Evolutionary conservation across 192 early-diverging fungal species (phyloP).

Genomic region (Oehlia diaphana): DNA sequence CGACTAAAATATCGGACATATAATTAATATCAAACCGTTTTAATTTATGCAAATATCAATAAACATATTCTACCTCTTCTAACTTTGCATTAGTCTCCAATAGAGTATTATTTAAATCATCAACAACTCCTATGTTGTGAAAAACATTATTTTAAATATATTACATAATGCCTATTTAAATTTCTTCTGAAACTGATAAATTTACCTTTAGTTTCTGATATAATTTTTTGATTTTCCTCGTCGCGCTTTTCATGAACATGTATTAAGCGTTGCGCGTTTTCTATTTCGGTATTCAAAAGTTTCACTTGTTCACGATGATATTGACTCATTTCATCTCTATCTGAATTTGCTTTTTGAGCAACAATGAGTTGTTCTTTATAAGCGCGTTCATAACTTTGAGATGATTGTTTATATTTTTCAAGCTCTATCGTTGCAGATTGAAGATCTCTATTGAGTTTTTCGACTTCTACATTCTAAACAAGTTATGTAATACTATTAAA

Average conservation of each 20-base stretch:
- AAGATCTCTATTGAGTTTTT: neutral
- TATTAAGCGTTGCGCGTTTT: neutral
- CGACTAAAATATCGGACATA: neutral
- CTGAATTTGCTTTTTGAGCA: neutral
- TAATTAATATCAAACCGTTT: neutral
- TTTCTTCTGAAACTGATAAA: neutral
- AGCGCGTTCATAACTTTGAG: neutral
- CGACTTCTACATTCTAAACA: neutral
- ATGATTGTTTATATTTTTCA: neutral
- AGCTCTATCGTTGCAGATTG: neutral
- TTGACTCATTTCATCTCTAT: neutral
- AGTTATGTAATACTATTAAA: too few relatives aligned
- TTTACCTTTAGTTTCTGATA: neutral
- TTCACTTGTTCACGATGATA: neutral
- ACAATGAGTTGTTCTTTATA: conserved; percentile 6
- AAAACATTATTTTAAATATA: neutral
- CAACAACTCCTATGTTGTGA: neutral
- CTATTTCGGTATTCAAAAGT: neutral
- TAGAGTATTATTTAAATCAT: neutral
- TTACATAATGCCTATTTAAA: neutral
- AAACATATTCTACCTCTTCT: neutral
- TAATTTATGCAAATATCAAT: neutral
- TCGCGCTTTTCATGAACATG: neutral
- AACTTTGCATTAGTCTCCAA: neutral
- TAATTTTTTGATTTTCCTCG: neutral